Evolutionary conservation across 1,139 yeast genomes (phyloP).

Genomic region (Hansenula sp.): DNA sequence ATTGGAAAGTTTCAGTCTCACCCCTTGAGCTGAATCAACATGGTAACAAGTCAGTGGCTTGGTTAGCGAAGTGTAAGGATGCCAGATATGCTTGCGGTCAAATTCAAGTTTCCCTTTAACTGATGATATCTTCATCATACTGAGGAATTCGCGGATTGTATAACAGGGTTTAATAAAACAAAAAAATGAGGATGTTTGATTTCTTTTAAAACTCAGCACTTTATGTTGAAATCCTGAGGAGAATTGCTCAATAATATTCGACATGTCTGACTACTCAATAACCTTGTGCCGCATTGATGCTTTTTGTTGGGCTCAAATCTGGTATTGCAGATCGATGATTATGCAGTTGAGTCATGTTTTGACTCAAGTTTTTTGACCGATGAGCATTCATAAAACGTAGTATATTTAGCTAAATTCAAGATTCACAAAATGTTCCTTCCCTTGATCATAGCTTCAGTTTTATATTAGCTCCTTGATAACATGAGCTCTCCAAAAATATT

Average conservation of each 20-base stretch:
- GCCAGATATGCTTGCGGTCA: constrained; percentile 30
- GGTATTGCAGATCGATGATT: background rate
- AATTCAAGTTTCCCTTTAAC: constrained; percentile 14
- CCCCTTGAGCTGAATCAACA: constrained; percentile 26
- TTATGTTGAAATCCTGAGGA: too few relatives aligned
- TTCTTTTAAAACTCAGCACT: too few relatives aligned
- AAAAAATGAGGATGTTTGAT: too few relatives aligned
- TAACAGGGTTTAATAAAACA: background rate
- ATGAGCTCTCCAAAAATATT: constrained; percentile 15
- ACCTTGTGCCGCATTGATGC: too few relatives aligned
- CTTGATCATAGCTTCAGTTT: too few relatives aligned
- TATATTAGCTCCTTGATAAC: too few relatives aligned
- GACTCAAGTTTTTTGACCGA: background rate
- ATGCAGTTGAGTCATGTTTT: background rate
- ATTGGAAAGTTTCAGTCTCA: constrained; percentile 20
- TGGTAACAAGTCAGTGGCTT: constrained; percentile 27
- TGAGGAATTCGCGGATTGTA: too few relatives aligned
- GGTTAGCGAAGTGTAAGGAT: constrained; percentile 29
- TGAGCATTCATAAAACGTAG: background rate
- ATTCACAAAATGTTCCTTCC: too few relatives aligned
- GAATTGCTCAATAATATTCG: too few relatives aligned
- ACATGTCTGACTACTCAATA: too few relatives aligned
- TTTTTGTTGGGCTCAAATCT: background rate
- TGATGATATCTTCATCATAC: background rate
- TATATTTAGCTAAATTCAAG: background rate